Conservation (phyloP, 257 asterid species). For the Solanum chilense region DNA sequence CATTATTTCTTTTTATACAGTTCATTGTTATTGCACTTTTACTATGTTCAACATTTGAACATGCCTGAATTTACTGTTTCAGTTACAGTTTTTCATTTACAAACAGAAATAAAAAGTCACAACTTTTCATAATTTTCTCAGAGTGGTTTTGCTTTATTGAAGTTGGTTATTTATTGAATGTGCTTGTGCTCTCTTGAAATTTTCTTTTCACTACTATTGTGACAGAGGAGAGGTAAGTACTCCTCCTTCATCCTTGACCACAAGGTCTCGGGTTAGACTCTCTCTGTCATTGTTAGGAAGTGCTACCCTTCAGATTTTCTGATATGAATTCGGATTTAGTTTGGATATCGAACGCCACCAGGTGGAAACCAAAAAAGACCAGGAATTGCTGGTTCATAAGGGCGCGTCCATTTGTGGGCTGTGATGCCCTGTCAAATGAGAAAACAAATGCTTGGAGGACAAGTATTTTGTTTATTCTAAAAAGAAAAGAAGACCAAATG, state of each 20-base stretch:
- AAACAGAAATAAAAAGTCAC: neutral
- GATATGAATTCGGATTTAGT: too few relatives aligned
- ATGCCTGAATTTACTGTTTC: neutral
- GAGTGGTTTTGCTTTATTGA: neutral
- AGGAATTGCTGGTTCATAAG: neutral
- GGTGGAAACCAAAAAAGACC: neutral
- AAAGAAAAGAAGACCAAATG: too few relatives aligned
- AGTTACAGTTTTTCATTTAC: neutral
- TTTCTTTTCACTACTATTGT: neutral
- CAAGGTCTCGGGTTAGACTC: neutral
- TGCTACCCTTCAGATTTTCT: too few relatives aligned
- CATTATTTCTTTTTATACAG: neutral
- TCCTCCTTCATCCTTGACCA: neutral
- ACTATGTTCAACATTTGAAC: neutral
- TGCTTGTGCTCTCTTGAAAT: neutral
- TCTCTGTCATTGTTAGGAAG: too few relatives aligned
- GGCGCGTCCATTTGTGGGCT: neutral
- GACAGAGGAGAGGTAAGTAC: neutral
- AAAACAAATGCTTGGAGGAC: too few relatives aligned
- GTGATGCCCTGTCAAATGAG: neutral
- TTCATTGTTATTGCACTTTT: neutral
- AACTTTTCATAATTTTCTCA: neutral
- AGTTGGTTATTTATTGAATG: neutral
- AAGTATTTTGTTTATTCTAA: too few relatives aligned
- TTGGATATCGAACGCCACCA: rapidly evolving